phyloP scores from a whole-genome alignment of 73 alveolate genomes.

The Paramecium primaurelia region DNA sequence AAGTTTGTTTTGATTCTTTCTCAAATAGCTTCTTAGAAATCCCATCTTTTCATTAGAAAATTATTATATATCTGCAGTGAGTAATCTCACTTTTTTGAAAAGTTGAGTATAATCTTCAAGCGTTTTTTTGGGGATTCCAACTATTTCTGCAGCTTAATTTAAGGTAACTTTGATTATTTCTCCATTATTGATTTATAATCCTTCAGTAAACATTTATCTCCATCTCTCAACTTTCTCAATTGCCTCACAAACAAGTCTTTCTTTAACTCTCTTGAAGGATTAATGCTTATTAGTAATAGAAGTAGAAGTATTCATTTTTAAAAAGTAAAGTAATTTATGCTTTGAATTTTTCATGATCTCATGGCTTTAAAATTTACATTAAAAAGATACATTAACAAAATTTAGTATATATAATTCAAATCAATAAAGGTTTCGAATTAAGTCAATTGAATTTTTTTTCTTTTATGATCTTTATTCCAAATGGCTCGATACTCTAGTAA shows the following conservation, averaged over 20 bases:
- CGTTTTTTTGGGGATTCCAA: constrained; percentile 48
- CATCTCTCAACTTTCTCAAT: constrained; percentile 23
- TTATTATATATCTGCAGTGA: not conserved
- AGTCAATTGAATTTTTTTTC: not conserved
- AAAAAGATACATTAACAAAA: not conserved
- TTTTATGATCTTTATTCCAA: not conserved
- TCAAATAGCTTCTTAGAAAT: constrained; percentile 30
- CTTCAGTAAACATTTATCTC: constrained; percentile 5
- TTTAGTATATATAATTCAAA: not conserved
- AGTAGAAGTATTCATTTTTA: not conserved
- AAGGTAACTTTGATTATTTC: not conserved
- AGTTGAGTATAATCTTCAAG: constrained; percentile 41
- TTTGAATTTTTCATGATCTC: not conserved
- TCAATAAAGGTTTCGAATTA: not conserved
- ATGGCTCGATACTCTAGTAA: not conserved
- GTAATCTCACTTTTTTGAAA: not conserved
- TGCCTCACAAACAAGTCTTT: constrained; percentile 6
- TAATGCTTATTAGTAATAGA: not conserved
- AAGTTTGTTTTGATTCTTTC: constrained; percentile 9
- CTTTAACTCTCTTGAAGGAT: constrained; percentile 39
- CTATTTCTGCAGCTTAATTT: constrained; percentile 36
- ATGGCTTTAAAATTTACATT: not conserved
- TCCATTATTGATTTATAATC: not conserved
- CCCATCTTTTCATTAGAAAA: constrained; percentile 34
- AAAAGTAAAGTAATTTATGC: constrained; percentile 7